phyloP scores from a whole-genome alignment of 352 stramenopile genomes.

The Blastocystis sp. region DNA sequence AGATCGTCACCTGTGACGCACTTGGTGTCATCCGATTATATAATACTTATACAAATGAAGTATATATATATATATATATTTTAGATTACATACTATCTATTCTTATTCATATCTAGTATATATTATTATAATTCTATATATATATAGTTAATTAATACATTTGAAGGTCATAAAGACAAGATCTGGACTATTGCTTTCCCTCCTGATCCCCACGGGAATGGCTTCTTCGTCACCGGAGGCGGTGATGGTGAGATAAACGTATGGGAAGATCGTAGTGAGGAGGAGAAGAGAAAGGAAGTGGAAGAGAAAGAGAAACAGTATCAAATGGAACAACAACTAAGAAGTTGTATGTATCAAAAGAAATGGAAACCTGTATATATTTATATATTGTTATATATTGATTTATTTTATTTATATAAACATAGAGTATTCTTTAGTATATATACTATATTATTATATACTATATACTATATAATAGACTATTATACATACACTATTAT shows the following conservation, averaged over 20 bases:
- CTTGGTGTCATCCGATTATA: slow-evolving; percentile 90
- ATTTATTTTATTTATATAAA: slow-evolving; percentile 48
- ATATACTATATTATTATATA: slow-evolving; percentile 2
- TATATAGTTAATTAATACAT: slow-evolving; percentile 65
- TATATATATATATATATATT: background rate
- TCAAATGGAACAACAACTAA: slow-evolving; percentile 75
- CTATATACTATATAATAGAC: no score
- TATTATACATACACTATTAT: no score
- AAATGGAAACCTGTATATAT: no score
- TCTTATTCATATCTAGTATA: no score
- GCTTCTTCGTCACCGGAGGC: slow-evolving; percentile 69
- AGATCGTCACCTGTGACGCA: slow-evolving; percentile 76
- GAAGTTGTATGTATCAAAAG: slow-evolving; percentile 71
- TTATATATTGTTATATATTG: no score
- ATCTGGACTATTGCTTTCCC: slow-evolving; percentile 78
- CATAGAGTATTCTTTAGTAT: slow-evolving; percentile 29
- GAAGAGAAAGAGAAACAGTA: slow-evolving; percentile 65
- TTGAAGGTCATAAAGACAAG: slow-evolving; percentile 85
- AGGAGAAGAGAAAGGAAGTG: slow-evolving; percentile 60
- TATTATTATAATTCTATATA: background rate
- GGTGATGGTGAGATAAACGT: slow-evolving; percentile 76
- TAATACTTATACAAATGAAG: slow-evolving; percentile 84
- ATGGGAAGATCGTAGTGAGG: slow-evolving; percentile 74
- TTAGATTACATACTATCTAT: no score
- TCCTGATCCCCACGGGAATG: slow-evolving; percentile 50